These are phyloP conservation scores for Flaveria floridana DNA, from an alignment of 140 eudicot species.

Conservation along the genomic window DNA sequence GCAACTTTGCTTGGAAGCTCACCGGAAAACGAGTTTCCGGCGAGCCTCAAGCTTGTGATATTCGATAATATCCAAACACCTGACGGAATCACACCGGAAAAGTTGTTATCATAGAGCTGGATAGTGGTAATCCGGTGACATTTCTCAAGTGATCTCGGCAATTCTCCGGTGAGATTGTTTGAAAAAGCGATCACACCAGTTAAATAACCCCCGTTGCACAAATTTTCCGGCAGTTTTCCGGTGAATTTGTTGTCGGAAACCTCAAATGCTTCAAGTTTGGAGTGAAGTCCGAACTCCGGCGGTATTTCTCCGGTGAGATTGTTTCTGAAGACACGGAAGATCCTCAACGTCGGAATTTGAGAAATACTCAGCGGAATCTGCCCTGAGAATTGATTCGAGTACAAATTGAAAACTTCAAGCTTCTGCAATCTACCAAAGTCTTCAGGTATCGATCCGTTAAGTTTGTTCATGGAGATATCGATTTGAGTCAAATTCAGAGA, in stretches of 20 bases:
- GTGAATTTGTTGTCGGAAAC: constrained; percentile 63
- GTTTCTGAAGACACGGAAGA: constrained; percentile 50
- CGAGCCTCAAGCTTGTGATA: constrained; percentile 46
- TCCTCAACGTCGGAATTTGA: constrained; percentile 35
- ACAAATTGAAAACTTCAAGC: constrained; percentile 58
- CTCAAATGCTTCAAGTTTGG: constrained; percentile 71
- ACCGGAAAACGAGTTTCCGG: constrained; percentile 66
- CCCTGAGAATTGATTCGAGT: constrained; percentile 50
- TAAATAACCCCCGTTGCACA: constrained; percentile 56
- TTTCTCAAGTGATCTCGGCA: constrained; percentile 56
- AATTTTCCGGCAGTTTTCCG: constrained; percentile 60
- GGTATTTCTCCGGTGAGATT: constrained; percentile 63
- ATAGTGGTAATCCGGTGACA: constrained; percentile 50
- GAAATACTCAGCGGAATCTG: constrained; percentile 47
- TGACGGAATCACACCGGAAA: constrained; percentile 64
- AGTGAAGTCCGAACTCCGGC: constrained; percentile 62
- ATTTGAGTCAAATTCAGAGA: constrained; percentile 42
- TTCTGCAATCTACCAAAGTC: constrained; percentile 51
- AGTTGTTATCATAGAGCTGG: constrained; percentile 51
- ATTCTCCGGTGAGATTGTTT: constrained; percentile 65
- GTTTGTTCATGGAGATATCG: constrained; percentile 59
- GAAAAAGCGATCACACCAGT: constrained; percentile 59
- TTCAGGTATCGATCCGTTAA: constrained; percentile 68
- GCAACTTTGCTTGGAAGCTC: constrained; percentile 53
- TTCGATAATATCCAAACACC: constrained; percentile 50